Evolutionary conservation across 2,329 filamentous ascomycete genomes (phyloP), one percentile per base, ranked within the genome.

Genomic region (Colletotrichum falcatum): DNA sequence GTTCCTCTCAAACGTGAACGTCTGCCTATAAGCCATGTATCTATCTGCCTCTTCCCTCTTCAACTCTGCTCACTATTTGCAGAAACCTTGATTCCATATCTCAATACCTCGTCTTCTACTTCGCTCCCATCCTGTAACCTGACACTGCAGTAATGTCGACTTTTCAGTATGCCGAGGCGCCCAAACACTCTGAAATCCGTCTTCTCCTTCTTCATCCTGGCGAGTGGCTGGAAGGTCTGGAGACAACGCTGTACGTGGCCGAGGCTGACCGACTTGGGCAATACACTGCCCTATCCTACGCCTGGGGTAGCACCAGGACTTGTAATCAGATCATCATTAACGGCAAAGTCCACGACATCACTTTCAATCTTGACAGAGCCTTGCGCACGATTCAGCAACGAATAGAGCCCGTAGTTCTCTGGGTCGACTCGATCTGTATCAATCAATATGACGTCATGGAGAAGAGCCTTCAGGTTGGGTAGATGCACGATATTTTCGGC

Each of bases 281-380:
- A 8, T 78, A 78, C 28, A 67, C 62, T 14, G 76, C 77, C 7
- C 53, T 79, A 0, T 78, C 76, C 3, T 79, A 79, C 28, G 75
- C 76, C 1, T 78, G 77, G 76, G 77, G 75, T 1, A 75, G 72
- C 63, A 71, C 4, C 39, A 73, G 42, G 66, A 70, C 26, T 59
- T 66, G 18, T 67, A 70, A 49, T 60, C 28, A 74, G 6, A 72
- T 78, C 30, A 35, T 62, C 5, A 61, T 78, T n/a, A 75, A 78
- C 54, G 71, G 72, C n/a, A 53, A 54, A 3, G 20, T 59, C 12
- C 72, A 73, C 7, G 20, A 44, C 11, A 74, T 78, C 58, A 79
- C 76, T 5, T 62, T 72, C 35, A 79, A 77, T 54, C 72, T 79
- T 18, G 74, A 78, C 23, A 70, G 74, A 28, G 77, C 77, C 1